A percentile compares a stretch with the other conserved stretches of the same genome.
Evolutionary conservation across 2,329 filamentous ascomycete genomes (phyloP).

Genomic region (Claviceps pusilla): DNA sequence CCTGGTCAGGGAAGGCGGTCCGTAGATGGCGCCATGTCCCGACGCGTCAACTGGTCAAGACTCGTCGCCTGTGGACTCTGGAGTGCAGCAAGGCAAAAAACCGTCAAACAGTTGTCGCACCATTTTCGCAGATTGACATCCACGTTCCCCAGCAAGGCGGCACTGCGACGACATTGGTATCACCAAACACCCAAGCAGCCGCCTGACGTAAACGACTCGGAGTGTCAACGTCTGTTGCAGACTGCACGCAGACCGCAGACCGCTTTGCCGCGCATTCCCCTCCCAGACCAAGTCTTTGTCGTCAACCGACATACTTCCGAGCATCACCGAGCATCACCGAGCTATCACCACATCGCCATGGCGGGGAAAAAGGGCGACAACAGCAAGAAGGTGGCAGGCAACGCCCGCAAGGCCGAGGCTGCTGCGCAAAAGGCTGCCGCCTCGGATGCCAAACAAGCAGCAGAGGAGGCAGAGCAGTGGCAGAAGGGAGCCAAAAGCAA

Average conservation of each 20-base stretch:
- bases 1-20: background rate
- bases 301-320: slow-evolving; percentile 2
- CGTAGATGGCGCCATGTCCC: background rate
- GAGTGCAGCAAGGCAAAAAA: background rate
- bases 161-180: slow-evolving; percentile 1
- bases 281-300: background rate
- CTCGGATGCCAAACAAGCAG: slow-evolving; percentile 50
- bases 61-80: background rate
- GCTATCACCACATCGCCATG: slow-evolving; percentile 31
- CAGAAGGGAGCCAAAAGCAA: slow-evolving; percentile 69
- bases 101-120: background rate
- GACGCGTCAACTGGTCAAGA: background rate
- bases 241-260: background rate
- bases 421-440: slow-evolving; percentile 66
- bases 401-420: slow-evolving; percentile 82
- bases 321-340: slow-evolving; percentile 4
- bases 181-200: slow-evolving; percentile 1
- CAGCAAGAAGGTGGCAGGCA: slow-evolving; percentile 77
- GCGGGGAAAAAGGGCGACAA: slow-evolving; percentile 64
- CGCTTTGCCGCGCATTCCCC: background rate
- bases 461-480: slow-evolving; percentile 65
- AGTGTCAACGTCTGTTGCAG: background rate
- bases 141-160: background rate
- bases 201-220: background rate
- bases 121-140: background rate